Base-by-base conservation (phyloP, 495 filamentous ascomycete genomes). In the Hyaloscypha variabilis region DNA sequence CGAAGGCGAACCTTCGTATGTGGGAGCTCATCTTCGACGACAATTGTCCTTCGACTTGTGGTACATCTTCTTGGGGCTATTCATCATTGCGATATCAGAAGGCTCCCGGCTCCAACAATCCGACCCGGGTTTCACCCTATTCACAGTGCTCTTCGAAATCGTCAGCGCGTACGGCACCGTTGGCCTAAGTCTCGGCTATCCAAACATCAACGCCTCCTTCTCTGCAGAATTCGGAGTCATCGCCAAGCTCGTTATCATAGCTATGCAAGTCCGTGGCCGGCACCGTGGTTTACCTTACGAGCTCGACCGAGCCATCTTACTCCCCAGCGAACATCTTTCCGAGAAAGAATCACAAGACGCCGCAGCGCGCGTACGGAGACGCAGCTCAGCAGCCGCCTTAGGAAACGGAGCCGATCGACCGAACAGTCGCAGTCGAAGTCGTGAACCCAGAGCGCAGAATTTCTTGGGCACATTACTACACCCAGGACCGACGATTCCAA, bases 141-240 rank as follows among this genome's bases (percentile, higher is more conserved):
- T 95, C 75, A 78, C 83, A 21, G 85, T 96, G 8, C 82, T 98
- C 6, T 98, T 98, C 70, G 94, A 98, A 69, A 87, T 96, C 54
- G 88, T 97, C 62, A 92, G 89, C 49, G 94, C 94, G 3, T 98
- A 98, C 42, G 95, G 95, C 65, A 99, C 94, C 3, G 95, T 99
- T 42, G 95, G 95, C 36, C 82, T 99, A 58, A 91, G 87, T 50
- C 82, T 99, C 2, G 95, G 95, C 6, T 96, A 94, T 58, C 83
- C 90, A 0, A 77, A 74, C 10, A 81, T 84, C 71, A 90, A 97
- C 67, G 82, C 91, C 6, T 91, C 90, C 0, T 93, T 99, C 69
- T 91, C 85, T 23, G 87, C 83, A 3, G 84, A 96, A 67, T 97
- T 99, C 72, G 82, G 80, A 6, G 82, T 88, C 4, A 73, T 97